Conservation (phyloP, 2,329 filamentous ascomycete genomes). For the Cercospora brassicicola region DNA sequence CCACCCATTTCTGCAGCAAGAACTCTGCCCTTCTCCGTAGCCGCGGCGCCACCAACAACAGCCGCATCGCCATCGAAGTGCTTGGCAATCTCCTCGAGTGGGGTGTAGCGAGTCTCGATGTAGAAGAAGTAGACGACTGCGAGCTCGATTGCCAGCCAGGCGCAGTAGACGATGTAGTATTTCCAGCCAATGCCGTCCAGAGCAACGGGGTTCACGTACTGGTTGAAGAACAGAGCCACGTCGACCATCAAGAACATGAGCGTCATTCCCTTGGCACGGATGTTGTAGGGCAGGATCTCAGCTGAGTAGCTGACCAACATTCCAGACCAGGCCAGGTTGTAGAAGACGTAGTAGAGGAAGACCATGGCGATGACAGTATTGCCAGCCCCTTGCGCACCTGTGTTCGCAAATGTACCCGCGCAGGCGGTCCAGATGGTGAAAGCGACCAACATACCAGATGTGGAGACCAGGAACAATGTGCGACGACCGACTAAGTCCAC, state of each 20-base stretch:
- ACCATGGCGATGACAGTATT: conserved; percentile 39
- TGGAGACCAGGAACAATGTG: conserved; percentile 41
- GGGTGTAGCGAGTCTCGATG: conserved; percentile 47
- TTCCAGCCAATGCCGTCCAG: conserved; percentile 33
- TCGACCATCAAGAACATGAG: conserved; percentile 50
- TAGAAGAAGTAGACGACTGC: conserved; percentile 40
- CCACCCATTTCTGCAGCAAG: conserved; percentile 33
- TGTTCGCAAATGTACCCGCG: conserved; percentile 30
- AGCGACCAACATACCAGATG: conserved; percentile 42
- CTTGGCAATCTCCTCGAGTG: conserved; percentile 50
- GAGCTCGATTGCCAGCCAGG: conserved; percentile 39
- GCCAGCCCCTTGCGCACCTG: conserved; percentile 29
- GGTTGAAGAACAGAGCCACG: conserved; percentile 48
- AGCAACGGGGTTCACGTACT: conserved; percentile 40
- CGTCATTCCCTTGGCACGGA: conserved; percentile 49
- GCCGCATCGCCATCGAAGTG: conserved; percentile 48
- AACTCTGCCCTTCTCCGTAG: conserved; percentile 38
- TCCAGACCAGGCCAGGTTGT: conserved; percentile 46
- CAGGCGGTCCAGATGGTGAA: conserved; percentile 47
- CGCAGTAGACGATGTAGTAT: conserved; percentile 38
- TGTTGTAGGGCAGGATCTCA: conserved; percentile 51
- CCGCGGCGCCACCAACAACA: conserved; percentile 39
- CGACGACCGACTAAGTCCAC: conserved; percentile 41
- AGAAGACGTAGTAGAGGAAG: conserved; percentile 40
- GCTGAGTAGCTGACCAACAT: conserved; percentile 48